A percentile compares a stretch with the other conserved stretches of the same genome.
These are phyloP conservation scores for Pyrenochaeta sp. DNA, from an alignment of 2,329 filamentous ascomycete species.

Conservation along the genomic window DNA sequence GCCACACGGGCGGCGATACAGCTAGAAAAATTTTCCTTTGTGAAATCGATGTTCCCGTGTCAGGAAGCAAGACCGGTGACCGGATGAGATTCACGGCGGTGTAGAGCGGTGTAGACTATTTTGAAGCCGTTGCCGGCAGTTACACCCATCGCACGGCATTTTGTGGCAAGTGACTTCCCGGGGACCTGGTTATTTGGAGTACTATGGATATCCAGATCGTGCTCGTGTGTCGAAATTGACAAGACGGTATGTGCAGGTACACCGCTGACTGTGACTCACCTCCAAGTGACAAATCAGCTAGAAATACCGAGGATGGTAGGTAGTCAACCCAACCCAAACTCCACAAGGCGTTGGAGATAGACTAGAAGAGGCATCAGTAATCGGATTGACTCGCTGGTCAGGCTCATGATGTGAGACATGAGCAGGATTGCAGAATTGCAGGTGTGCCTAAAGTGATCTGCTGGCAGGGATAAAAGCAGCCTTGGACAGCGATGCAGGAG, in stretches of 20 bases:
- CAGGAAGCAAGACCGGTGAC: conserved; percentile 2
- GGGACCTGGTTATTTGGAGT: conserved; percentile 15
- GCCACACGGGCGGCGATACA: neutral
- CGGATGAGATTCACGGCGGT: neutral
- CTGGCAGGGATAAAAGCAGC: conserved; percentile 23
- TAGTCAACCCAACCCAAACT: neutral
- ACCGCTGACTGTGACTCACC: conserved; percentile 23
- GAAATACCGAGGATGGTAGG: conserved; percentile 1
- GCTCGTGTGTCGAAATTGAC: conserved; percentile 12
- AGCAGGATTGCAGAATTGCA: conserved; percentile 31
- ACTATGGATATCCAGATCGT: too few species aligned
- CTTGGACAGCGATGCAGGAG: conserved; percentile 13
- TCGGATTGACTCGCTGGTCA: conserved; percentile 9
- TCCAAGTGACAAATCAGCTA: conserved; percentile 5
- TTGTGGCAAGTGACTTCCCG: conserved; percentile 12
- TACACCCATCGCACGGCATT: conserved; percentile 10
- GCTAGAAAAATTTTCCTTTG: too few species aligned
- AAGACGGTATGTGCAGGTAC: conserved; percentile 14
- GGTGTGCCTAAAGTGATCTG: conserved; percentile 26
- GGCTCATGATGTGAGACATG: conserved; percentile 19
- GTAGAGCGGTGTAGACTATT: neutral
- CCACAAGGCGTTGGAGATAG: neutral
- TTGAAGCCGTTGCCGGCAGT: conserved; percentile 10
- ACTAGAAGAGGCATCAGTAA: neutral
- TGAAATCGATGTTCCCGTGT: neutral